These are phyloP conservation scores for Casuarina equisetifolia DNA, from an alignment of 306 rosid species.

Conservation along the genomic window DNA sequence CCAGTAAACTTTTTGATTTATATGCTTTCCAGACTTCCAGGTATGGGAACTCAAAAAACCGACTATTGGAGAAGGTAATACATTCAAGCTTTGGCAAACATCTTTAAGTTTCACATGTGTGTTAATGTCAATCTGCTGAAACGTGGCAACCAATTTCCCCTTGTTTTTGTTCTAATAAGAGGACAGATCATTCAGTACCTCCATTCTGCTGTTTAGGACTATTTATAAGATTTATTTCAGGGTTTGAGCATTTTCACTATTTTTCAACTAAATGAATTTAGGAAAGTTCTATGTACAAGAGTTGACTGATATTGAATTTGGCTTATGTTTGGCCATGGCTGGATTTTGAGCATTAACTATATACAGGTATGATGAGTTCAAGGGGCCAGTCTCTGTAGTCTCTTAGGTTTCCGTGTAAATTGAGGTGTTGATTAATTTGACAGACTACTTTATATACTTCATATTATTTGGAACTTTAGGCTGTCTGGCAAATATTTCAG, in stretches of 20 bases:
- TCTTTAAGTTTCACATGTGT: not conserved
- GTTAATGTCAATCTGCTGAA: not conserved
- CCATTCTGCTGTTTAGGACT: not conserved
- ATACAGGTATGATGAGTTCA: not conserved
- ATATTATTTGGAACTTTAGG: not conserved
- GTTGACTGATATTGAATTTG: not conserved
- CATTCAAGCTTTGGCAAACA: not conserved
- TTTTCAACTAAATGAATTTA: not conserved
- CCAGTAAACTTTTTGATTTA: not conserved
- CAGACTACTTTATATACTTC: not conserved
- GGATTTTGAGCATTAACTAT: no score
- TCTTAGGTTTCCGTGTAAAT: not conserved
- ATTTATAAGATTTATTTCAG: not conserved
- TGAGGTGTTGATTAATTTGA: not conserved
- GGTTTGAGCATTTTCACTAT: not conserved
- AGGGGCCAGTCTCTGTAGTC: not conserved
- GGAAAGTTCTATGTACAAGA: not conserved
- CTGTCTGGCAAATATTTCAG: not conserved
- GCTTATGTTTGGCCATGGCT: not conserved
- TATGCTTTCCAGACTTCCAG: constrained; percentile 4
- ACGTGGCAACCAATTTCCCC: not conserved
- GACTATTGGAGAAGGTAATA: not conserved
- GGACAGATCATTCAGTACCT: not conserved
- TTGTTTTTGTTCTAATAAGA: not conserved
- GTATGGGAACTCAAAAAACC: constrained; percentile 1